Percentiles rank a stretch among this genome's conserved stretches.
phyloP scores from a whole-genome alignment of 116 monocot species.

The Cymodocea nodosa region DNA sequence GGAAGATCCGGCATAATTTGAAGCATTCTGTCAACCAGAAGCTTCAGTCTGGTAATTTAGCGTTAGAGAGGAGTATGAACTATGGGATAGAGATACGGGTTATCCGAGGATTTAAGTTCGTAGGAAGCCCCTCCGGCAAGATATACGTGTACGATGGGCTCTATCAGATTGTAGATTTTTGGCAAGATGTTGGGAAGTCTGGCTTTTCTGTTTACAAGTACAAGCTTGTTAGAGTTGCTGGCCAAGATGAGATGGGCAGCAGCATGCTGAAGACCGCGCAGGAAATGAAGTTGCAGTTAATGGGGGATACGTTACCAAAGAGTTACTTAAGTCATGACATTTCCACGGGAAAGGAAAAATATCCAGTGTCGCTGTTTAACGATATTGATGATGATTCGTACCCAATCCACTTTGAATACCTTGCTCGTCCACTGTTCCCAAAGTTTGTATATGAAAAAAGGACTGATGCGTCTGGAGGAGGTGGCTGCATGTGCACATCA shows the following conservation, averaged over 20 bases:
- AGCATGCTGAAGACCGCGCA: constrained; percentile 26
- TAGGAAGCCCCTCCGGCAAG: constrained; percentile 34
- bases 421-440: constrained; percentile 41
- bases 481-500: constrained; percentile 5
- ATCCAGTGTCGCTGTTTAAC: constrained; percentile 56
- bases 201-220: constrained; percentile 82
- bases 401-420: constrained; percentile 63
- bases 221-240: constrained; percentile 58
- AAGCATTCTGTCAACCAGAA: constrained; percentile 46
- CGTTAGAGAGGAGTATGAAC: constrained; percentile 59
- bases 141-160: constrained; percentile 85
- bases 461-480: neutral
- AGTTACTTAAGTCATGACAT: constrained; percentile 65
- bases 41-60: constrained; percentile 69
- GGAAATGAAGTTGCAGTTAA: constrained; percentile 34
- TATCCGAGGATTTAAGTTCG: constrained; percentile 47
- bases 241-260: constrained; percentile 81
- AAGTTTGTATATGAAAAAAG: neutral
- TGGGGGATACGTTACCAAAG: constrained; percentile 15
- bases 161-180: constrained; percentile 58
- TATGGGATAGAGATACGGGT: constrained; percentile 83
- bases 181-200: constrained; percentile 81
- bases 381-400: constrained; percentile 63
- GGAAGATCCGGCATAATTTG: constrained; percentile 27
- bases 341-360: constrained; percentile 51